Evolutionary conservation across 176 grass and related monocot genomes (phyloP).

Genomic region (Chrysopogon serrulatus): DNA sequence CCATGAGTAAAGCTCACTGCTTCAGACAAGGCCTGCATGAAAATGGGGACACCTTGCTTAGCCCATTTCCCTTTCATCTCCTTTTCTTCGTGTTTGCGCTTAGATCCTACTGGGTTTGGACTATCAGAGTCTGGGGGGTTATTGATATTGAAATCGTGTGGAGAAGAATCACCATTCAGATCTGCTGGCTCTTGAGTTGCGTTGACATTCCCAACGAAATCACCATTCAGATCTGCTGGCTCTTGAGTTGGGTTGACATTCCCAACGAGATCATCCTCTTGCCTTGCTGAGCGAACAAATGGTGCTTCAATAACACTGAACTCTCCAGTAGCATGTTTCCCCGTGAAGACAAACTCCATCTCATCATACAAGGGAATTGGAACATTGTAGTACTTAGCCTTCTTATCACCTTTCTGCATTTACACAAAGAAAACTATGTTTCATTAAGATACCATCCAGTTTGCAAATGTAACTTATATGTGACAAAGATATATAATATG

Average conservation of each 20-base stretch:
- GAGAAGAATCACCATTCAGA: not conserved
- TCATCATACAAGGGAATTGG: not conserved
- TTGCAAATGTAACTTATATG: not conserved
- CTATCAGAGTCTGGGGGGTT: not conserved
- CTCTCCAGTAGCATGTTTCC: not conserved
- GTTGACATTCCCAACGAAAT: not conserved
- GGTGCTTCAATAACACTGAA: not conserved
- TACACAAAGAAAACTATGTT: not conserved
- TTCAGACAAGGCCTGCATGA: not conserved
- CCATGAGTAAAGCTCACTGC: not conserved
- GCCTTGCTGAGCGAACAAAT: not conserved
- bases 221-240: not conserved
- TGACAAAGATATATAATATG: not conserved
- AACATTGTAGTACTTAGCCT: not conserved
- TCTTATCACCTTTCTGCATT: not conserved
- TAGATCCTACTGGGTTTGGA: not conserved
- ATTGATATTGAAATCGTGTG: not conserved
- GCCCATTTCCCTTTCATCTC: not conserved
- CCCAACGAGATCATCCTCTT: not conserved
- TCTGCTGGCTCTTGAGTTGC: not conserved
- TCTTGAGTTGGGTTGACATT: not conserved
- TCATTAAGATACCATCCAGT: not conserved
- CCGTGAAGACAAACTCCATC: not conserved
- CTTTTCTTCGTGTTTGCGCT: not conserved
- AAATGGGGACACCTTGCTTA: not conserved